Conservation (phyloP, 2,329 filamentous ascomycete species). For the Colletotrichum aenigma region DNA sequence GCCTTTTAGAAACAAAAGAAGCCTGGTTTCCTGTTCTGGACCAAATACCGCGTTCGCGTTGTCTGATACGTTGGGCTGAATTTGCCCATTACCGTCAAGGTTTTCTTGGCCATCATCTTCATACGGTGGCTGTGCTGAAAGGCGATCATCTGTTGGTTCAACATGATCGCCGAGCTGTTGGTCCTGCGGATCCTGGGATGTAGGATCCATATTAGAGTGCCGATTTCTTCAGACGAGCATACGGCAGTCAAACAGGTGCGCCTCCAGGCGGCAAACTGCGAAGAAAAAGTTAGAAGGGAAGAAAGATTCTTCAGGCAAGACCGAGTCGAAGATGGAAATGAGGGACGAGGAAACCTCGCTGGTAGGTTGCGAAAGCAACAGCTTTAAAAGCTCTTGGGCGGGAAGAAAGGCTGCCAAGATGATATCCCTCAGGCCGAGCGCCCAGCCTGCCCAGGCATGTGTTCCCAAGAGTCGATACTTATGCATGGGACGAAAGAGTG, state of each 20-base stretch:
- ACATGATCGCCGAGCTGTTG: not conserved
- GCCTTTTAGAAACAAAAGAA: no score
- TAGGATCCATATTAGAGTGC: not conserved
- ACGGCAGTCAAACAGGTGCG: no score
- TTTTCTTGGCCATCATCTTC: no score
- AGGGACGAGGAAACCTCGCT: rapidly evolving
- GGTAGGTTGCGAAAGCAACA: not conserved
- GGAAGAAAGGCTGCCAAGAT: not conserved
- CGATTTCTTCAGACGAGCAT: not conserved
- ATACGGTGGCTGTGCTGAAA: not conserved
- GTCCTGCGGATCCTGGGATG: not conserved
- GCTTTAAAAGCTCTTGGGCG: not conserved
- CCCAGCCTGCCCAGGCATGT: not conserved
- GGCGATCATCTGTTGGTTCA: not conserved
- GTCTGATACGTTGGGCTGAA: no score
- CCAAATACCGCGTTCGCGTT: no score
- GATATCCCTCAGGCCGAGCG: not conserved
- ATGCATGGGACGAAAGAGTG: no score
- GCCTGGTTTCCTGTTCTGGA: no score
- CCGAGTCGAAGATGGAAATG: no score
- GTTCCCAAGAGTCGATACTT: not conserved
- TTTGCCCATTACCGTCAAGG: no score
- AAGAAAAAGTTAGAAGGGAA: no score
- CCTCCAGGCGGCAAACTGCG: no score
- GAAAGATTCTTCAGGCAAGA: no score